These are phyloP conservation scores for Apiospora pterosperma DNA, from an alignment of 2,329 filamentous ascomycete genomes.

Conservation along the genomic window DNA sequence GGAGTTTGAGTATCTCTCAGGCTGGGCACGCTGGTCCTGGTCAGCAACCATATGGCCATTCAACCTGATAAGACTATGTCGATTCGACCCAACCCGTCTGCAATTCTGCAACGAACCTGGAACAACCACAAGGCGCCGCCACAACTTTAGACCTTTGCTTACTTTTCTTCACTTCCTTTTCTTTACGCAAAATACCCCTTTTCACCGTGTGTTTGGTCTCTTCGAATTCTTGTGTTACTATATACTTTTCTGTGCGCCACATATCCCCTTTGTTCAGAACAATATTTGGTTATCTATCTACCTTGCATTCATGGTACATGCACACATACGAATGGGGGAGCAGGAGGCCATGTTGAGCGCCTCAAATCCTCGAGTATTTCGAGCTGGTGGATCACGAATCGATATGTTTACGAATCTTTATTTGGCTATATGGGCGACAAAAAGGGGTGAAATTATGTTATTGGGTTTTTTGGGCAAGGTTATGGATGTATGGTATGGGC, in stretches of 20 bases:
- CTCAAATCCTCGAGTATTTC: conserved; percentile 1
- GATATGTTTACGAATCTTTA: conserved; percentile 2
- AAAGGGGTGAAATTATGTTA: neutral
- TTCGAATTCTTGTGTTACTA: conserved; percentile 1
- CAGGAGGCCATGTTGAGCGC: neutral
- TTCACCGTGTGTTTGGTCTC: neutral
- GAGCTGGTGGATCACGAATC: conserved; percentile 5
- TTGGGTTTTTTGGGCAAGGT: neutral
- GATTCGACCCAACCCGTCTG: neutral
- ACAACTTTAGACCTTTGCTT: neutral
- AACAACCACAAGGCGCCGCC: neutral
- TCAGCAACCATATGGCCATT: neutral
- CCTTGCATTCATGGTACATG: neutral
- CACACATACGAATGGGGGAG: neutral
- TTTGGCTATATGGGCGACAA: neutral
- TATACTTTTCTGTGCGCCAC: neutral
- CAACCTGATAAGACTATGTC: neutral
- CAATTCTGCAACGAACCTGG: neutral
- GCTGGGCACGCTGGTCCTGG: neutral
- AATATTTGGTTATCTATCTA: neutral
- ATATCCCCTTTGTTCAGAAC: neutral
- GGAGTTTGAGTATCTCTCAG: conserved; percentile 22
- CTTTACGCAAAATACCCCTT: conserved; percentile 1
- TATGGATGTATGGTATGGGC: neutral
- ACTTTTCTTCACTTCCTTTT: neutral